phyloP scores from a whole-genome alignment of 2,329 filamentous ascomycete species.

The Cercospora brassicicola region DNA sequence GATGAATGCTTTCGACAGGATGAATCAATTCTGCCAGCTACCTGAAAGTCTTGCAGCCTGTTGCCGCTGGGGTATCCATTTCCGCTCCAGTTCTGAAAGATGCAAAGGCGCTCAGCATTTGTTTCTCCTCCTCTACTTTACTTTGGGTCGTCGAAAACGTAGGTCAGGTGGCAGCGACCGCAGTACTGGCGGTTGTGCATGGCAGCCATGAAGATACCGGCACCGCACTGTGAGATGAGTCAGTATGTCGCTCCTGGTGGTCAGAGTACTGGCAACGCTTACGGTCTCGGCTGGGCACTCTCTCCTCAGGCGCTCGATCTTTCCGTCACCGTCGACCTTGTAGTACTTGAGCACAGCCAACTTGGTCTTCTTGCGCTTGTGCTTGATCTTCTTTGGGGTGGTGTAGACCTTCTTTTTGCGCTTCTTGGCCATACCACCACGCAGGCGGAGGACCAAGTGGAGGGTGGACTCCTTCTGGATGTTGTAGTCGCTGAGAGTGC shows the following conservation, averaged over 20 bases:
- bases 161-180: slow-evolving; percentile 69
- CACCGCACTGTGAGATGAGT: slow-evolving; percentile 73
- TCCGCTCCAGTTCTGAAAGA: not conserved
- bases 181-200: slow-evolving; percentile 99
- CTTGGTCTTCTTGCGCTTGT: slow-evolving; percentile 99
- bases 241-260: not conserved
- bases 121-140: slow-evolving; percentile 25
- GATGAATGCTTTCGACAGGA: slow-evolving; percentile 1
- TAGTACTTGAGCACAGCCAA: slow-evolving; percentile 99
- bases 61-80: not conserved
- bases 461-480: slow-evolving; percentile 99
- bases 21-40: slow-evolving; percentile 11
- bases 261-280: slow-evolving; percentile 46
- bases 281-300: slow-evolving; percentile 93
- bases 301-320: slow-evolving; percentile 98
- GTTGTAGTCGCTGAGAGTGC: slow-evolving; percentile 99
- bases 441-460: slow-evolving; percentile 94
- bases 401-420: slow-evolving; percentile 99
- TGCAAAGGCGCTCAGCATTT: slow-evolving; percentile 7
- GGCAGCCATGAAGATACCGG: slow-evolving; percentile 99
- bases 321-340: slow-evolving; percentile 99
- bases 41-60: slow-evolving; percentile 1
- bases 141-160: slow-evolving; percentile 64
- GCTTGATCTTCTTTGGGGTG: slow-evolving; percentile 99
- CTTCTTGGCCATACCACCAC: slow-evolving; percentile 96